Evolutionary conservation across 176 grass and related monocot species (phyloP).

Genomic region (Oryza coarctata): DNA sequence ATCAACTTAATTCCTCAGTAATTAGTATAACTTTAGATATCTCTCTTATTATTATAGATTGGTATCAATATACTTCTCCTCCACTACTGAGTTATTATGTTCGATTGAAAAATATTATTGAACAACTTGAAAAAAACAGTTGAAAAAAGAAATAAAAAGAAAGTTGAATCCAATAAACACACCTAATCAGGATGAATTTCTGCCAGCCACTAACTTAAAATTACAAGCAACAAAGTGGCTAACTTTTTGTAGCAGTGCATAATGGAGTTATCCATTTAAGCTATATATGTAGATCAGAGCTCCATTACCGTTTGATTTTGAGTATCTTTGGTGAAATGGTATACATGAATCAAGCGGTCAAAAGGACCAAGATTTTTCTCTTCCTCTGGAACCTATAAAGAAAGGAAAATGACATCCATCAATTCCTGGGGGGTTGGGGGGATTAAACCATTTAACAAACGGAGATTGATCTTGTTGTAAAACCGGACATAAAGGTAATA

Average conservation of each 20-base stretch:
- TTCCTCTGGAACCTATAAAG: conserved; percentile 88
- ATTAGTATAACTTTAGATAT: no score
- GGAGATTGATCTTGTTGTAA: conserved; percentile 6
- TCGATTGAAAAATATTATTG: no score
- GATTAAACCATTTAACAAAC: background rate
- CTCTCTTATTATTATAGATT: no score
- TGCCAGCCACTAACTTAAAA: background rate
- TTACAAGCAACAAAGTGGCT: background rate
- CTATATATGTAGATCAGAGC: conserved; percentile 3
- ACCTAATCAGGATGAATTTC: conserved; percentile 5
- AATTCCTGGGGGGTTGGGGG: background rate
- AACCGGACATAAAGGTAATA: conserved; percentile 7
- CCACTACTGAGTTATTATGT: no score
- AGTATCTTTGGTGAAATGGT: conserved; percentile 93
- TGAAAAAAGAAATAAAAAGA: conserved; percentile 10
- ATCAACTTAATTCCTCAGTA: no score
- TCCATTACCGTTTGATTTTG: conserved; percentile 91
- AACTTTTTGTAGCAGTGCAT: background rate
- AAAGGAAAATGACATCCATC: conserved; percentile 13
- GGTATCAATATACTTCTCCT: no score
- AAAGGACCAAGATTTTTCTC: conserved; percentile 87
- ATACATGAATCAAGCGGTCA: conserved; percentile 95
- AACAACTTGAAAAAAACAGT: no score
- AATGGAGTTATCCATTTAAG: background rate
- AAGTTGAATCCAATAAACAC: background rate